These are phyloP conservation scores for Cytospora leucostoma DNA, from an alignment of 2,329 filamentous ascomycete genomes.

Conservation along the genomic window DNA sequence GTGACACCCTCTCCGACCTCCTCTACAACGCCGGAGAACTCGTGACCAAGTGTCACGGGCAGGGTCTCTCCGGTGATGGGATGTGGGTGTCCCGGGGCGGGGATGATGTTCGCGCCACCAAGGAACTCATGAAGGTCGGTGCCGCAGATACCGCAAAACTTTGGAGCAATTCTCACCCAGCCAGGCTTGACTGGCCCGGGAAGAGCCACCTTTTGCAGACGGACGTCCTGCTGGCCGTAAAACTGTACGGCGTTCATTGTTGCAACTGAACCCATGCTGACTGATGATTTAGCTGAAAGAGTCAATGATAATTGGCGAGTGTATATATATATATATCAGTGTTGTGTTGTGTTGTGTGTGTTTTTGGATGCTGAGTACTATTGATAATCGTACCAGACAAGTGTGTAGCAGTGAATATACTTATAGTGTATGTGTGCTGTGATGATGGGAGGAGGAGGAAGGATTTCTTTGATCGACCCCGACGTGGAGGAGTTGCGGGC, in stretches of 20 bases:
- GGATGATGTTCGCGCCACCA: slow-evolving; percentile 36
- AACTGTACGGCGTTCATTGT: slow-evolving; percentile 28
- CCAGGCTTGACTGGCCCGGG: slow-evolving; percentile 20
- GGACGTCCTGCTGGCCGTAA: slow-evolving; percentile 27
- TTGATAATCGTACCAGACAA: no score
- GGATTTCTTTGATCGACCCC: not conserved
- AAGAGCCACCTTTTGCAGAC: slow-evolving; percentile 24
- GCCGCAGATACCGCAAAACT: slow-evolving; percentile 40
- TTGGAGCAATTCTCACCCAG: slow-evolving; percentile 34
- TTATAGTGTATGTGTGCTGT: not conserved
- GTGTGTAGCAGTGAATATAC: not conserved
- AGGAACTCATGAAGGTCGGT: slow-evolving; percentile 40
- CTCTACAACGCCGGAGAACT: slow-evolving; percentile 61
- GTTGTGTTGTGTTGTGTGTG: no score
- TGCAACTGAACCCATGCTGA: slow-evolving; percentile 2
- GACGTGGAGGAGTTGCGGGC: not conserved
- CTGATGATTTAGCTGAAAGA: not conserved
- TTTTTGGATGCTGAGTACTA: no score
- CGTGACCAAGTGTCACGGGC: slow-evolving; percentile 63
- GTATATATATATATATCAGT: not conserved
- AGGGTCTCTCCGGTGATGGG: slow-evolving; percentile 56
- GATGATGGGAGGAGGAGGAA: slow-evolving; percentile 4
- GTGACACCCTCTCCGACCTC: slow-evolving; percentile 53
- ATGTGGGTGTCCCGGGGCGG: slow-evolving; percentile 46
- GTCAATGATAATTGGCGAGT: not conserved